These are phyloP conservation scores for Onygena corvina DNA, from an alignment of 2,329 filamentous ascomycete genomes.

Conservation along the genomic window DNA sequence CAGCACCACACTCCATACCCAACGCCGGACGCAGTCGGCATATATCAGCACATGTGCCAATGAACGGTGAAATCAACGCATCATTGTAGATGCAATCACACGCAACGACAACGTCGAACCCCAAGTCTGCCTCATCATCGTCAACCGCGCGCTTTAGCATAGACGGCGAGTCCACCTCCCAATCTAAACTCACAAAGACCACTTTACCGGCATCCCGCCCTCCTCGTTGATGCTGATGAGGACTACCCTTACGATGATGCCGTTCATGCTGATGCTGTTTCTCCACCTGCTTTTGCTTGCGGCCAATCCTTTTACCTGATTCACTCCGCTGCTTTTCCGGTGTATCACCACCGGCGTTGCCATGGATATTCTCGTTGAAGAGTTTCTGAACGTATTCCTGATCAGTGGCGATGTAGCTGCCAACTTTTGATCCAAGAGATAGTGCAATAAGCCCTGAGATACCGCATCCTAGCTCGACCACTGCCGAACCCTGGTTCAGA, in stretches of 20 bases:
- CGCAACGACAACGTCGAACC: slow-evolving; percentile 64
- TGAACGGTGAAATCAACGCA: slow-evolving; percentile 64
- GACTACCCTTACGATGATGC: neutral
- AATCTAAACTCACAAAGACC: slow-evolving; percentile 57
- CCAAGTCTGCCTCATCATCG: slow-evolving; percentile 23
- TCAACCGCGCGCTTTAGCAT: slow-evolving; percentile 24
- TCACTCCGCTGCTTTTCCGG: neutral
- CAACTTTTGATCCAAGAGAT: slow-evolving; percentile 49
- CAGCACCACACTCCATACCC: neutral
- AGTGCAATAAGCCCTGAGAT: slow-evolving; percentile 70
- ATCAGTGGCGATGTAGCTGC: slow-evolving; percentile 67
- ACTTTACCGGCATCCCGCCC: slow-evolving; percentile 31
- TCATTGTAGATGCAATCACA: slow-evolving; percentile 97
- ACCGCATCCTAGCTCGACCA: slow-evolving; percentile 81
- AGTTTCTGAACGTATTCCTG: slow-evolving; percentile 72
- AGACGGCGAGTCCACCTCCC: slow-evolving; percentile 51
- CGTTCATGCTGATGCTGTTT: neutral
- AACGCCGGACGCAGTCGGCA: slow-evolving; percentile 46
- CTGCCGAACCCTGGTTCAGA: slow-evolving; percentile 43
- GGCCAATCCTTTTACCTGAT: neutral
- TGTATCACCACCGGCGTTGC: slow-evolving; percentile 19
- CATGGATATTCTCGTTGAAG: slow-evolving; percentile 61
- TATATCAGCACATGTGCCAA: slow-evolving; percentile 65
- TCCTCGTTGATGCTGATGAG: neutral
- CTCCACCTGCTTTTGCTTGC: neutral